These are phyloP conservation scores for Escallonia herrerae DNA, from an alignment of 129 eudicot species.

Conservation along the genomic window DNA sequence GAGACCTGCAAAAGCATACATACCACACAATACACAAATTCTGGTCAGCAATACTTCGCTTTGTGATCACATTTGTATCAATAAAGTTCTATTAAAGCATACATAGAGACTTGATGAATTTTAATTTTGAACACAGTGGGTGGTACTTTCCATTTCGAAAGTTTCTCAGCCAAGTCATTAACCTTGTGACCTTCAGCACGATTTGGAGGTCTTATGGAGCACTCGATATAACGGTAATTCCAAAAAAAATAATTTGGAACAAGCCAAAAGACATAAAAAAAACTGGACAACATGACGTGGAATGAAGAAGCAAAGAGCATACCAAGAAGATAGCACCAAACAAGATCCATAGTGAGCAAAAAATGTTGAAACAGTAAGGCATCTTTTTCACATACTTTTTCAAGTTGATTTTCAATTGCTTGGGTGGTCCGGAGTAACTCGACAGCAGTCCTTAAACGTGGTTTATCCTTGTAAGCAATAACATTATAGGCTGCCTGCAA, in stretches of 20 bases:
- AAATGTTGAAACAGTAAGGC: background rate
- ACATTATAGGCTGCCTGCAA: slow-evolving; percentile 71
- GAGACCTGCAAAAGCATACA: slow-evolving; percentile 43
- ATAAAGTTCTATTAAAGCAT: too few relatives aligned
- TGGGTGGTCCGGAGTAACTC: slow-evolving; percentile 71
- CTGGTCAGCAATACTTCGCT: too few relatives aligned
- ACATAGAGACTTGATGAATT: too few relatives aligned
- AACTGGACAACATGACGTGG: background rate
- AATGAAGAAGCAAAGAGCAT: too few relatives aligned
- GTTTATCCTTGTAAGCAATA: slow-evolving; percentile 69
- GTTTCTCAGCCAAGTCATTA: too few relatives aligned
- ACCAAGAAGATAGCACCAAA: background rate
- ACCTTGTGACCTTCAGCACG: too few relatives aligned
- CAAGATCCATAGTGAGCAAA: background rate
- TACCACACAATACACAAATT: background rate
- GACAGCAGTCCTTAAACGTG: slow-evolving; percentile 81
- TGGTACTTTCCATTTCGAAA: too few relatives aligned
- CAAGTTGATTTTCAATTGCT: slow-evolving; percentile 63
- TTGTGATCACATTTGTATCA: too few relatives aligned
- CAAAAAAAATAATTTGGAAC: background rate
- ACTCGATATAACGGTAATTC: too few relatives aligned
- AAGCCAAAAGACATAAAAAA: too few relatives aligned
- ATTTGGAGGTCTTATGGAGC: too few relatives aligned
- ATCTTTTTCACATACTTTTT: slow-evolving; percentile 35
- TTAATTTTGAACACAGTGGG: too few relatives aligned